phyloP scores from a whole-genome alignment of 306 rosid species.

The Citrullus colocynthis region DNA sequence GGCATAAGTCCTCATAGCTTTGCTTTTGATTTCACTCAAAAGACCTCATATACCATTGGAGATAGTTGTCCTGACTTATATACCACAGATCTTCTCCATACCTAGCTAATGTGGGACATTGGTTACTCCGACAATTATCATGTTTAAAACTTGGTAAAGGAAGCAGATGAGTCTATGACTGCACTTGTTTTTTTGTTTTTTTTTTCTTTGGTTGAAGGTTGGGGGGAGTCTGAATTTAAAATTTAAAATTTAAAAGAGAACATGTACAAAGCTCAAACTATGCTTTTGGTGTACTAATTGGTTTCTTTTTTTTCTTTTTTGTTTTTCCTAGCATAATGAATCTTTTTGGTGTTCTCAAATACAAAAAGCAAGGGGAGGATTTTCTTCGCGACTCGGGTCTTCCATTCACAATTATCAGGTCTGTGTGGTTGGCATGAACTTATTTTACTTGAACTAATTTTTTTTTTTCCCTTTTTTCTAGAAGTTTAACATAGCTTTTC shows the following conservation, averaged over 20 bases:
- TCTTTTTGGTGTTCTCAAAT: slow-evolving; percentile 89
- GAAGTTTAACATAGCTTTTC: neutral
- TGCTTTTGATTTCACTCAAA: no score
- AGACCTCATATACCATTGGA: no score
- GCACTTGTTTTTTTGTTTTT: no score
- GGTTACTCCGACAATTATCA: no score
- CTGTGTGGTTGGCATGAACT: slow-evolving; percentile 2
- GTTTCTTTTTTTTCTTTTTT: neutral
- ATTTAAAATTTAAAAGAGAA: neutral
- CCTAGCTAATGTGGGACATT: no score
- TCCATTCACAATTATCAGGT: slow-evolving; percentile 94
- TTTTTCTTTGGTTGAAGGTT: no score
- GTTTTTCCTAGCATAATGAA: slow-evolving; percentile 53
- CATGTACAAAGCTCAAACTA: neutral
- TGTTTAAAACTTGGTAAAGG: no score
- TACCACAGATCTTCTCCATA: no score
- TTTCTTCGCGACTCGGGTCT: slow-evolving; percentile 66
- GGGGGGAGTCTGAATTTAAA: no score
- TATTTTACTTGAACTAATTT: neutral
- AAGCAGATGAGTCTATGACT: neutral
- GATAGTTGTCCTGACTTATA: no score
- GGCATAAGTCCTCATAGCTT: no score
- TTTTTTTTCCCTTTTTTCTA: neutral
- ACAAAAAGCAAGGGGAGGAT: slow-evolving; percentile 92
- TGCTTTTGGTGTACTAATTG: neutral